Evolutionary conservation across 129 eudicot species (phyloP).

Genomic region (Lactuca saligna): DNA sequence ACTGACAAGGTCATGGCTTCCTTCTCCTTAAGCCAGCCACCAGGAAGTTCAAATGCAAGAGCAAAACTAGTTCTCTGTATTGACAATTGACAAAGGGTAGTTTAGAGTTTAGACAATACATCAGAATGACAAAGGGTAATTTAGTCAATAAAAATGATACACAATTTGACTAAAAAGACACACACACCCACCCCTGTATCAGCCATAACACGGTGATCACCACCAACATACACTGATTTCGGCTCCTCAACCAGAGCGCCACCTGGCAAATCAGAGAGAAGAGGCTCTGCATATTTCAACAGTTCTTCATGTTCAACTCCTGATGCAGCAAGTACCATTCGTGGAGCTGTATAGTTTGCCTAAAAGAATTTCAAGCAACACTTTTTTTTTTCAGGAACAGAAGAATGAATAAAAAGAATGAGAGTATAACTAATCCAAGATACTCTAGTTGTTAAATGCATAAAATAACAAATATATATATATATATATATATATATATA

Average conservation of each 20-base stretch:
- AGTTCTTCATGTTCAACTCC: slow-evolving; percentile 94
- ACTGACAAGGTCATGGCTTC: slow-evolving; percentile 73
- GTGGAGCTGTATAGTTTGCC: slow-evolving; percentile 85
- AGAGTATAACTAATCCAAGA: not conserved
- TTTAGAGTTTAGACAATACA: not conserved
- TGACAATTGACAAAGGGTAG: not conserved
- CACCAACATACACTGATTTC: slow-evolving; percentile 72
- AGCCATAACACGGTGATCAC: slow-evolving; percentile 78
- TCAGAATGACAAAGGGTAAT: not conserved
- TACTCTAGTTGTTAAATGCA: too few relatives aligned
- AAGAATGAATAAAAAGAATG: not conserved
- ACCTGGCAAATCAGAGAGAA: slow-evolving; percentile 73
- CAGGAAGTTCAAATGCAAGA: slow-evolving; percentile 87
- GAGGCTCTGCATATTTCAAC: slow-evolving; percentile 76
- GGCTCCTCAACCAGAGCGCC: slow-evolving; percentile 55
- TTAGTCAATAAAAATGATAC: not conserved
- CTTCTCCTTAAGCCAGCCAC: slow-evolving; percentile 80
- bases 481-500: not conserved
- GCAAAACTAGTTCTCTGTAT: slow-evolving; percentile 75
- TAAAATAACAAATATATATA: not conserved
- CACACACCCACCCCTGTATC: slow-evolving; percentile 64
- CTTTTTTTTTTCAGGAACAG: not conserved
- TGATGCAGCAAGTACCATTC: slow-evolving; percentile 89
- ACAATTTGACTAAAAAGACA: not conserved
- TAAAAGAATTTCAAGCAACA: slow-evolving; percentile 28